phyloP scores from a whole-genome alignment of 768 basidiomycete genomes.

The Pulveroboletus sp. region DNA sequence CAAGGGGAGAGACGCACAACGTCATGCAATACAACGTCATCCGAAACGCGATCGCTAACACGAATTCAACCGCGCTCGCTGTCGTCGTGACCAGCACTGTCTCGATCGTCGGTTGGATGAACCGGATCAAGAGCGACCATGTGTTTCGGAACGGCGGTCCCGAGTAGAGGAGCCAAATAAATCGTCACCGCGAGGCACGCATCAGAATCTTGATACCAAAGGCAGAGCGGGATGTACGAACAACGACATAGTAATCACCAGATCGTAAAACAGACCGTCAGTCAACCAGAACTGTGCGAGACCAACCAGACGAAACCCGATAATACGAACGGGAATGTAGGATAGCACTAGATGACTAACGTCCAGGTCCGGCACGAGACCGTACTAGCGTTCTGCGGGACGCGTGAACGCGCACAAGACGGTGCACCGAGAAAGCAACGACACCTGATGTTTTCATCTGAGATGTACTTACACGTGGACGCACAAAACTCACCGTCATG shows the following conservation, averaged over 20 bases:
- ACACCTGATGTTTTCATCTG: constrained; percentile 1
- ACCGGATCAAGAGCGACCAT: neutral
- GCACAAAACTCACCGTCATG: too few species aligned
- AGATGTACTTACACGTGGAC: too few species aligned
- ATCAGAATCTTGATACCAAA: neutral
- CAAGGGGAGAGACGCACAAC: constrained; percentile 9
- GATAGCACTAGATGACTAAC: constrained; percentile 1
- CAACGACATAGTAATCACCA: constrained; percentile 4
- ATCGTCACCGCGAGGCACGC: too few species aligned
- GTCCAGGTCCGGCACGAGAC: constrained; percentile 7
- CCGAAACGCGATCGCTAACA: constrained; percentile 4
- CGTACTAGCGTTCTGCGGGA: neutral
- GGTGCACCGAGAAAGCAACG: too few species aligned
- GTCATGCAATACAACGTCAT: constrained; percentile 9
- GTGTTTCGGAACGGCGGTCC: neutral
- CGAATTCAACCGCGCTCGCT: constrained; percentile 4
- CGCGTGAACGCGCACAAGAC: too few species aligned
- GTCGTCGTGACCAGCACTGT: constrained; percentile 11
- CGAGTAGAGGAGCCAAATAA: neutral
- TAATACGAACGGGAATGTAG: constrained; percentile 6
- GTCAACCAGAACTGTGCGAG: constrained; percentile 4
- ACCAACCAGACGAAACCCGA: too few species aligned
- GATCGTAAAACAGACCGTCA: constrained; percentile 9
- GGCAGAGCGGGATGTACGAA: too few species aligned
- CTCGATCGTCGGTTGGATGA: constrained; percentile 10